Evolutionary conservation across 768 basidiomycete genomes (phyloP).

Genomic region (Boletales sp.): DNA sequence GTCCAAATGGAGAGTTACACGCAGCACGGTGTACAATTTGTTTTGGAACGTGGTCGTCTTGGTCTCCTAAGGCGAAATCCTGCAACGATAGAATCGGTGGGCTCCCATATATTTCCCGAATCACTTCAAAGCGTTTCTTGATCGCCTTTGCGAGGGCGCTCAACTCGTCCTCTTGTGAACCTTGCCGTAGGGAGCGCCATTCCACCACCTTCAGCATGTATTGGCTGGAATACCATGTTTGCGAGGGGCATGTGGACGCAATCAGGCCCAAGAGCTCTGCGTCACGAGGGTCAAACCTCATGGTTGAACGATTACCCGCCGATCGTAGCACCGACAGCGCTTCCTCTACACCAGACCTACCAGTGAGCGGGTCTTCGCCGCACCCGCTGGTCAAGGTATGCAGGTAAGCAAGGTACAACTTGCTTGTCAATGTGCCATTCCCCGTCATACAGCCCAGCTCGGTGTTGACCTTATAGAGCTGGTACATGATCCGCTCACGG

Average conservation of each 20-base stretch:
- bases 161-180: slow-evolving; percentile 30
- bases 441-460: slow-evolving; percentile 27
- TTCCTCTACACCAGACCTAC: slow-evolving; percentile 42
- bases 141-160: slow-evolving; percentile 22
- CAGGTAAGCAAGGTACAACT: slow-evolving; percentile 38
- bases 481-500: slow-evolving; percentile 12
- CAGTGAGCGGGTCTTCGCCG: slow-evolving; percentile 41
- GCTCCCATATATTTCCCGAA: slow-evolving; percentile 6
- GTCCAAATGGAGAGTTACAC: slow-evolving; percentile 4
- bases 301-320: slow-evolving; percentile 37
- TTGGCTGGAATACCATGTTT: slow-evolving; percentile 18
- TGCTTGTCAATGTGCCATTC: slow-evolving; percentile 19
- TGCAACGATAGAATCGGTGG: neutral
- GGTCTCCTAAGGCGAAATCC: neutral
- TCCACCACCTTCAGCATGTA: slow-evolving; percentile 38
- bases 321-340: slow-evolving; percentile 39
- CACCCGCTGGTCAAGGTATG: slow-evolving; percentile 42
- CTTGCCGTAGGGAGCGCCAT: slow-evolving; percentile 22
- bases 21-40: no score
- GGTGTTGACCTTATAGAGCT: slow-evolving; percentile 28
- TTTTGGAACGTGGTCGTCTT: no score
- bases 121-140: slow-evolving; percentile 16
- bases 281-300: slow-evolving; percentile 28
- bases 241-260: slow-evolving; percentile 28
- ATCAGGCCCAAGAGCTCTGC: slow-evolving; percentile 32